Base-by-base conservation (phyloP, 2,329 filamentous ascomycete genomes). In the Fonsecaea monophora region DNA sequence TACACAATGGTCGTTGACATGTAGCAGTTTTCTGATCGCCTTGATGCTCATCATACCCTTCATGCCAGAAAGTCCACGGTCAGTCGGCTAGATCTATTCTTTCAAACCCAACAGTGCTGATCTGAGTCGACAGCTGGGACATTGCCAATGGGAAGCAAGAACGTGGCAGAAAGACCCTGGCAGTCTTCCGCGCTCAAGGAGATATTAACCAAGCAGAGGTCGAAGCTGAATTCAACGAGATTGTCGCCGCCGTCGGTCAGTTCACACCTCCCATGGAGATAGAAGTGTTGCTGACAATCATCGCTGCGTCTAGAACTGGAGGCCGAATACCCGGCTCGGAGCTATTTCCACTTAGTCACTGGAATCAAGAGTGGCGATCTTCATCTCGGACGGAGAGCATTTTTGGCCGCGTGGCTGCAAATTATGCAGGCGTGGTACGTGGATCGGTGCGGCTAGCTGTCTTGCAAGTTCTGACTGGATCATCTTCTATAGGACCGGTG, bases 401-500 rank as follows among this genome's bases (percentile, higher is more conserved):
- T 91, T 72, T 82, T 92, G 1, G 88, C 89, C 2, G 82, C 91
- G 40, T 91, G 89, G 88, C 81, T 92, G 6, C 88, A 91, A 77
- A 89, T 91, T 53, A 84, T 91, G 74, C 88, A 90, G 73, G 86
- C 90, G 72, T 90, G 88, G 87, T 45, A 9, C n/a, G 40, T 18
- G 18, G 6, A 18, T 45, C 5, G 40, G 21, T 25, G 25, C 25
- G 25, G 25, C 25, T 25, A 25, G 25, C 25, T 25, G 25, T 45
- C 21, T 45, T 88, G 60, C 64, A 55, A 30, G 91, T 91, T 67
- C 40, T 45, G 40, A 45, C 40, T 45, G 2, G n/a, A n/a, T 18
- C 15, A 54, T 54, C 12, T 34, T 21, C 34, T 32, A 54, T 25
- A 54, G 53, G 53, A 54, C 53, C 18, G 53, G 53, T 54, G 53